Base-by-base conservation (phyloP, 257 asterid species). In the Solanum rostratum region DNA sequence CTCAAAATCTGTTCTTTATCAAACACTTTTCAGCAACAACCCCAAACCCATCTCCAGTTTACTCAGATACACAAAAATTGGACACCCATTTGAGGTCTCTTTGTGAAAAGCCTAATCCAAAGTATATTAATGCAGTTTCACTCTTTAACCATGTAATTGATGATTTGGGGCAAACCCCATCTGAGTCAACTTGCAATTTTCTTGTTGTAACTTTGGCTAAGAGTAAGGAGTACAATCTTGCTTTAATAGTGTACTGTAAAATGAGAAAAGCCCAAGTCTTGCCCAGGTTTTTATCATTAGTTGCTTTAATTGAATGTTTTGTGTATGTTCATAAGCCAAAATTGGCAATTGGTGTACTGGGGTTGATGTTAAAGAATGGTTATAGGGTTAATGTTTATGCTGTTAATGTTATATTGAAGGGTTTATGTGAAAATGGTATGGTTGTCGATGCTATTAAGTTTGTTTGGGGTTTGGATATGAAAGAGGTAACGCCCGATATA, bases 311-410 rank as follows among this genome's bases (percentile, higher is more conserved):
- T 63, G 92, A 90, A 86, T 92, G 93, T 83, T 90, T 89, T 84
- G 90, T 90, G 80, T 88, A 89, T 81, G 88, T 87, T 66, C 24
- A 85, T 6, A 59, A 24, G 79, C 95, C 97, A 29, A 71, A 86
- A 20, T 80, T 87, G 74, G 92, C 93, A 2, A 14, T 92, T 68
- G 88, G 90, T 15, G 96, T 88, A 6, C 68, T 90, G 59, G 96
- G 92, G 79, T 70, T 87, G 89, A 89, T 93, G 80, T 74, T 91
- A 88, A 94, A 94, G 88, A 87, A 54, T 16, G 97, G 95, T 66
- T 94, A 80, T 52, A 81, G 14, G 62, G 49, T 91, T 46, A 87
- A 90, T 43, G 71, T 86, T 27, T 91, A 92, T 76, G 88, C 84
- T 57, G 90, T 87, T 15, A 94, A 94, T 89, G 49, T 91, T n/a